A percentile compares a stretch with the other conserved stretches of the same genome.
Evolutionary conservation across 148 eudicot species (phyloP).

Genomic region (Rhododendron simsii): DNA sequence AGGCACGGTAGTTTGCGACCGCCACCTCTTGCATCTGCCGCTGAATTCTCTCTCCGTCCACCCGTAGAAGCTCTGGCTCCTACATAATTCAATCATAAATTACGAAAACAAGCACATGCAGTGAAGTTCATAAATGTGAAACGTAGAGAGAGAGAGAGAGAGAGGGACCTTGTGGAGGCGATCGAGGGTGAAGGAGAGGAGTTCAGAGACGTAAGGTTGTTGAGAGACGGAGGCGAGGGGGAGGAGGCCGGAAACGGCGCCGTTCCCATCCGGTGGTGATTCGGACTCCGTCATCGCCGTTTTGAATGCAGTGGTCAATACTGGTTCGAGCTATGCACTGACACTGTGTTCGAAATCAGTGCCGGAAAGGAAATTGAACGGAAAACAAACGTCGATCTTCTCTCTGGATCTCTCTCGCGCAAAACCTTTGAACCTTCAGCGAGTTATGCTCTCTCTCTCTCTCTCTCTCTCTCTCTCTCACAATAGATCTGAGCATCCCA

Average conservation of each 20-base stretch:
- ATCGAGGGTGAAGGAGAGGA: constrained; percentile 97
- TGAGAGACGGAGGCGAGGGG: constrained; percentile 85
- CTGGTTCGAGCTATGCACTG: background rate
- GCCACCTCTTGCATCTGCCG: constrained; percentile 99
- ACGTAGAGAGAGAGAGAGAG: background rate
- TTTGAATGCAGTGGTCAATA: background rate
- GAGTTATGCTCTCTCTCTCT: background rate
- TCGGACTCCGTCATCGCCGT: constrained; percentile 23
- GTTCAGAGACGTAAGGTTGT: constrained; percentile 96
- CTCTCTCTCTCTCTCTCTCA: background rate
- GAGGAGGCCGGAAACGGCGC: constrained; percentile 44
- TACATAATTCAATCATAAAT: constrained; percentile 12
- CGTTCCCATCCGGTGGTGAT: constrained; percentile 33
- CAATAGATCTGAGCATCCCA: background rate
- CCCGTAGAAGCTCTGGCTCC: constrained; percentile 97
- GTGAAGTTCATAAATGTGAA: background rate
- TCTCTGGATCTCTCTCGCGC: background rate
- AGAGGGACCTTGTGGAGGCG: constrained; percentile 80
- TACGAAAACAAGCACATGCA: background rate
- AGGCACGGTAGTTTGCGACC: constrained; percentile 89
- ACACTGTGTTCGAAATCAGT: background rate
- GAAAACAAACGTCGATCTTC: background rate
- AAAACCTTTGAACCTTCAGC: background rate
- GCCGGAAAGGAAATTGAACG: background rate
- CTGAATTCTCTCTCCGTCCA: constrained; percentile 91